Percentiles rank a stretch among this genome's conserved stretches.
Conservation (phyloP, 306 rosid genomes). For the Nissolia schottii region DNA sequence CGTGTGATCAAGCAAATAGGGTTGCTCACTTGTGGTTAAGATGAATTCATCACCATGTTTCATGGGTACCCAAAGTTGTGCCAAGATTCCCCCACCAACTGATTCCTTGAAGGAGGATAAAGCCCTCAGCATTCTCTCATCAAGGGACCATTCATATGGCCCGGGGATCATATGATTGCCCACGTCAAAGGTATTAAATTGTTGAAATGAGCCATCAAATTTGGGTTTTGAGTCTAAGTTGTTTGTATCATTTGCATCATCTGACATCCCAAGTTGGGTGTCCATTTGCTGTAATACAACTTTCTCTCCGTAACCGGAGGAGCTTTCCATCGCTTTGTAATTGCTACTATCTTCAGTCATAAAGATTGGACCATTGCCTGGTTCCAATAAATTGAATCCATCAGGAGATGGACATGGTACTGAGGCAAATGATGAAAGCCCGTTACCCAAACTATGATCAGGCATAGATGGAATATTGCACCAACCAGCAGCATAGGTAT, state of each 20-base stretch:
- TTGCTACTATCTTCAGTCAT: constrained; percentile 38
- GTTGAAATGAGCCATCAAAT: constrained; percentile 28
- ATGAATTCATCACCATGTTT: constrained; percentile 56
- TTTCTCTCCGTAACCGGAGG: constrained; percentile 41
- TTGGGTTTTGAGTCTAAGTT: constrained; percentile 26
- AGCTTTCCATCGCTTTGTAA: constrained; percentile 33
- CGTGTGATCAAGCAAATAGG: constrained; percentile 82
- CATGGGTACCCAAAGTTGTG: constrained; percentile 93
- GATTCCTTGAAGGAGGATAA: constrained; percentile 77
- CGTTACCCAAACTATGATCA: constrained; percentile 43
- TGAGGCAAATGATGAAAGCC: constrained; percentile 42
- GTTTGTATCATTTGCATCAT: constrained; percentile 30
- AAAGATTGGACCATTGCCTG: constrained; percentile 30
- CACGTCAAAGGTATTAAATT: constrained; percentile 21
- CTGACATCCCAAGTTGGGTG: constrained; percentile 35
- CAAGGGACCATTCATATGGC: constrained; percentile 58
- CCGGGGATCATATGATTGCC: constrained; percentile 36
- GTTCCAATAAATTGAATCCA: constrained; percentile 43
- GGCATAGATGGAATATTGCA: constrained; percentile 38
- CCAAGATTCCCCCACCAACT: constrained; percentile 76
- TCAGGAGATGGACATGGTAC: constrained; percentile 36
- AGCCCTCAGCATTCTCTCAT: constrained; percentile 87
- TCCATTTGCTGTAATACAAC: constrained; percentile 47
- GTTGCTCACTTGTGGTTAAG: constrained; percentile 87
- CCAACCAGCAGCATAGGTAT: constrained; percentile 80